phyloP scores from a whole-genome alignment of 2,329 filamentous ascomycete genomes.

The Shiraia bambusicola region DNA sequence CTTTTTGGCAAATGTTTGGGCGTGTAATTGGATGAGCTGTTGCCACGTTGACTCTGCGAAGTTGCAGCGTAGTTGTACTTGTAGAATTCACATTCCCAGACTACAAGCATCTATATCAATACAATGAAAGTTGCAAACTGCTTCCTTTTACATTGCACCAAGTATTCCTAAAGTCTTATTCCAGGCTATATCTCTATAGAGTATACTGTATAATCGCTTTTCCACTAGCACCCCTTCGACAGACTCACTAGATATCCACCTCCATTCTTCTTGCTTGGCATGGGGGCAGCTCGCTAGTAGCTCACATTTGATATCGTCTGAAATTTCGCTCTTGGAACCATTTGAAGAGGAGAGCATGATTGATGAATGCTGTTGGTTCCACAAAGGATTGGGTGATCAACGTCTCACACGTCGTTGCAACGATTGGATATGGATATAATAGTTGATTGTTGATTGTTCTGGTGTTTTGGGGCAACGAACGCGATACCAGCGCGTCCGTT shows the following conservation, averaged over 20 bases:
- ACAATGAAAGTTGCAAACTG: slow-evolving; percentile 80
- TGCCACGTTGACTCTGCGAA: no score
- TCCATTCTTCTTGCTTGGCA: slow-evolving; percentile 59
- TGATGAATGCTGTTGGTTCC: no score
- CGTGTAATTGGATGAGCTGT: no score
- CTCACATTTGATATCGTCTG: slow-evolving; percentile 59
- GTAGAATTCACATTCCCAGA: slow-evolving; percentile 90
- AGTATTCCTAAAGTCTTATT: slow-evolving; percentile 61
- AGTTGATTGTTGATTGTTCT: no score
- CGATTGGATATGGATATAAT: no score
- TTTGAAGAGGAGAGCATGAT: not conserved
- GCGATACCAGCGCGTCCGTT: no score
- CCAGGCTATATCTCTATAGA: slow-evolving; percentile 59
- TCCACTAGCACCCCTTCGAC: slow-evolving; percentile 58
- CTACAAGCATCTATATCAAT: slow-evolving; percentile 68
- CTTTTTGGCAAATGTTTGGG: no score
- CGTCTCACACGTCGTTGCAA: no score
- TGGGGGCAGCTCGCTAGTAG: slow-evolving; percentile 66
- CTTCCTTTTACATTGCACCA: slow-evolving; percentile 67
- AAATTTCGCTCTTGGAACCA: slow-evolving; percentile 7
- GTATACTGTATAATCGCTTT: slow-evolving; percentile 55
- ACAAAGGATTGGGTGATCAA: no score
- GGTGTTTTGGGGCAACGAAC: no score
- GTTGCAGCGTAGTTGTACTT: no score
- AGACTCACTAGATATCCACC: slow-evolving; percentile 52